Percentiles rank a stretch among this genome's conserved stretches.
Conservation (phyloP, 495 filamentous ascomycete genomes). For the Penicillium alfredii region DNA sequence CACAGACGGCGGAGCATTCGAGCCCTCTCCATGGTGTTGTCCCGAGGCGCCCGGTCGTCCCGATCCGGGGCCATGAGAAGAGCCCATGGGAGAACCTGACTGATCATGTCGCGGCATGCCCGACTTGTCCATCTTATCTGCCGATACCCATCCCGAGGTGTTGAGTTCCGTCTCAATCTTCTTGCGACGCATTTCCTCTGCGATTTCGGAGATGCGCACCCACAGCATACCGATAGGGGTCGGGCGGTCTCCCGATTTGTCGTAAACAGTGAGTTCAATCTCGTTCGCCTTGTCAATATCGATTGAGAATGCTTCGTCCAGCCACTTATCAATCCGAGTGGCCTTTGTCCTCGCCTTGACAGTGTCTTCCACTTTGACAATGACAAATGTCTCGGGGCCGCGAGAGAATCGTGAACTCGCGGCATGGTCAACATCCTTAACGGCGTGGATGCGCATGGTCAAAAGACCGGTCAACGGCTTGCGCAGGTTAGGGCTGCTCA, state of each 20-base stretch:
- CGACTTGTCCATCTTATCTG: slow-evolving; percentile 77
- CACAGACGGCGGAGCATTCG: slow-evolving; percentile 44
- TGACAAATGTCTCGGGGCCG: slow-evolving; percentile 89
- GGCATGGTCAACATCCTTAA: slow-evolving; percentile 93
- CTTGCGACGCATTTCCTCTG: slow-evolving; percentile 94
- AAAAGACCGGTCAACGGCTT: slow-evolving; percentile 90
- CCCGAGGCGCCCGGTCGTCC: slow-evolving; percentile 19
- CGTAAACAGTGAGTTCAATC: slow-evolving; percentile 94
- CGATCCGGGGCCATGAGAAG: slow-evolving; percentile 24
- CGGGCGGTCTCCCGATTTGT: slow-evolving; percentile 81
- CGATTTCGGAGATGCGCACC: slow-evolving; percentile 95
- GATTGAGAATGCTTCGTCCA: slow-evolving; percentile 81
- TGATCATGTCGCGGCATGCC: slow-evolving; percentile 35
- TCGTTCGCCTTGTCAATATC: slow-evolving; percentile 98
- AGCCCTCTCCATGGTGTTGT: slow-evolving; percentile 19
- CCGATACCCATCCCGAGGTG: slow-evolving; percentile 89
- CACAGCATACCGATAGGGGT: slow-evolving; percentile 93
- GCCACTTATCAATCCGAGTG: slow-evolving; percentile 82
- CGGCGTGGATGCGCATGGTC: slow-evolving; percentile 75
- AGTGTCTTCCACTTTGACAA: slow-evolving; percentile 92
- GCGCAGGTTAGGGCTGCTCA: slow-evolving; percentile 88
- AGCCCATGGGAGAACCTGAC: slow-evolving; percentile 37
- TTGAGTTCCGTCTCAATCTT: slow-evolving; percentile 94
- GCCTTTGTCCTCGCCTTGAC: slow-evolving; percentile 84
- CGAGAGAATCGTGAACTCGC: slow-evolving; percentile 79